Evolutionary conservation across 371 early-diverging fungal species (phyloP), one percentile per base, ranked within the genome.

Genomic region (Apophysomyces sp.): DNA sequence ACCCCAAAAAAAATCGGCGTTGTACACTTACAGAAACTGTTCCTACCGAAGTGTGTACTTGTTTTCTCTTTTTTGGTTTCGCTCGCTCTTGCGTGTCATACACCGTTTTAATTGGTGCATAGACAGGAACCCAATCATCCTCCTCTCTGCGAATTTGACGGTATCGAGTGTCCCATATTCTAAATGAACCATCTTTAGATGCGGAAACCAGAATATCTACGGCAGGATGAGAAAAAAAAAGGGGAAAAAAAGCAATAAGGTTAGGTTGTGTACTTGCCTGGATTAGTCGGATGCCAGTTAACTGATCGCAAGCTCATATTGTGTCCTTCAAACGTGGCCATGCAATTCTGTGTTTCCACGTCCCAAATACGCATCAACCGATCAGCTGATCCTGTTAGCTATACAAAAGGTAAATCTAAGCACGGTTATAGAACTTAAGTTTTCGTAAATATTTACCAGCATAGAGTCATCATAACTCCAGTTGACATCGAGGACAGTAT

Each of bases 321-420:
- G 67, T 92, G 90, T 0, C 85, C 86, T 5, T 59, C 30, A 55
- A 89, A 80, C 2, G 71, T 68, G 3, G 75, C 76, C 5, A 80
- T 57, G 34, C 72, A 73, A 15, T 66, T 37, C 36, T 69, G 63
- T 8, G 66, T 72, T 36, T 86, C 85, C 5, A 82, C 76, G 67
- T 90, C 90, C 86, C 86, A 89, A n/a, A 92, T 44, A 1, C 77
- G 55, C 7, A 80, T 77, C 1, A 76, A 63, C 32, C 77, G 74
- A 68, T 92, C 92, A 31, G 83, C 86, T 3, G 88, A 74, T 15
- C 82, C 85, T 5, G 89, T 88, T 4, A 74, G 55, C 82, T 82
- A 49, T 21, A 13, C 34, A 36, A 37, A 21, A 27, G 2, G 1
- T 8, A 54, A 32, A 39, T 34, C 13, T 34, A 27, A 18, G 49